These are phyloP conservation scores for Parietaria judaica DNA, from an alignment of 306 rosid species.

Conservation along the genomic window DNA sequence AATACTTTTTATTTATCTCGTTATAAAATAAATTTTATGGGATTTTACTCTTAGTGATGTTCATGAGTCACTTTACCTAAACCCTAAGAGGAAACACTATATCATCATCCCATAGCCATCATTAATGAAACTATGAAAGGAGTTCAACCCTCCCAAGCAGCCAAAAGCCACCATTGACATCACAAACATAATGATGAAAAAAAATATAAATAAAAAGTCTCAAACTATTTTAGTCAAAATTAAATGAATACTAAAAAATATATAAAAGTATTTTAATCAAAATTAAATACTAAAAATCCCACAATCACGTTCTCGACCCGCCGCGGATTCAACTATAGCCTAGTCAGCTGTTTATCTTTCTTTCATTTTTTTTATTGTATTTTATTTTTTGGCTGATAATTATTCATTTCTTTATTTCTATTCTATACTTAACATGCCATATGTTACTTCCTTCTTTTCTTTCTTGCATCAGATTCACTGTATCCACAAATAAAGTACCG, in stretches of 20 bases:
- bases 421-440: not conserved
- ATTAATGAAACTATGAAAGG: not conserved
- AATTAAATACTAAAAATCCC: not conserved
- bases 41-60: no score
- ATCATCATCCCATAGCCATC: no score
- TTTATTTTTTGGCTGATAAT: not conserved
- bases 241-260: not conserved
- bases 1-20: no score
- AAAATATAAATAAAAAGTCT: not conserved
- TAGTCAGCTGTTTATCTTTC: not conserved
- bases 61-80: no score
- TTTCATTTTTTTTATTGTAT: not conserved
- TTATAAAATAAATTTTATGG: no score
- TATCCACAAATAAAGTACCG: no score
- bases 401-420: not conserved
- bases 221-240: not conserved
- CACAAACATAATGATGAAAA: not conserved
- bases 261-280: not conserved
- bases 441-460: not conserved
- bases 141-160: not conserved
- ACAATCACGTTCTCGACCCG: not conserved
- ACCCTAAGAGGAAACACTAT: no score
- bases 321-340: slow-evolving; percentile 4
- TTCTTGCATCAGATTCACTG: no score
- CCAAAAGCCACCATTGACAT: slow-evolving; percentile 3